These are phyloP conservation scores for Ulmus americana DNA, from an alignment of 331 rosid species.

Conservation along the genomic window DNA sequence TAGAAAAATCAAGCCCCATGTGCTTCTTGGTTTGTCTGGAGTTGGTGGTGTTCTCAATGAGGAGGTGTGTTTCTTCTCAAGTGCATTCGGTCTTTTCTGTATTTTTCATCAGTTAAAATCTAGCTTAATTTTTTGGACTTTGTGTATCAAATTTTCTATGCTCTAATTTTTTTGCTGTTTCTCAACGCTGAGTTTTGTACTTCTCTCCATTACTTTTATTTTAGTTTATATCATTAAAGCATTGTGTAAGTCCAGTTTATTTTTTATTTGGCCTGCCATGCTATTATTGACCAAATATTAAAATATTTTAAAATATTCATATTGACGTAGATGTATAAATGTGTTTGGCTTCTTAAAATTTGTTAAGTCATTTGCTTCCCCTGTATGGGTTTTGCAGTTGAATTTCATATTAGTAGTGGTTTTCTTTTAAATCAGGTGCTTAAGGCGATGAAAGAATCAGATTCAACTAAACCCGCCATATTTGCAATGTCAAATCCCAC, in stretches of 20 bases:
- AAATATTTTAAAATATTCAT: background rate
- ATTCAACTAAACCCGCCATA: slow-evolving; percentile 87
- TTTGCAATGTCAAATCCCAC: slow-evolving; percentile 99
- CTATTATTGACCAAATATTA: no score
- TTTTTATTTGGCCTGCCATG: no score
- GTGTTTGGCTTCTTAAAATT: background rate
- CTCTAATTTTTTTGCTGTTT: no score
- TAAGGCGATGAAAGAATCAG: slow-evolving; percentile 87
- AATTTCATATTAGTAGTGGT: background rate
- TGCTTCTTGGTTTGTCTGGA: slow-evolving; percentile 92
- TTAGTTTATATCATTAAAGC: no score
- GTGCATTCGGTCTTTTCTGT: slow-evolving; percentile 19
- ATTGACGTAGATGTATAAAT: background rate
- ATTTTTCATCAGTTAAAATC: slow-evolving; percentile 1
- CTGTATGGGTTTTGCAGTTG: background rate
- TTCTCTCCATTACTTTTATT: no score
- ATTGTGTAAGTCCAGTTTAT: no score
- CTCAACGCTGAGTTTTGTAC: no score
- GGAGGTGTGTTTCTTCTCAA: slow-evolving; percentile 54
- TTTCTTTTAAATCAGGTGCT: slow-evolving; percentile 54
- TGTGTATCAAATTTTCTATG: no score
- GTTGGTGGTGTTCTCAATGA: slow-evolving; percentile 88
- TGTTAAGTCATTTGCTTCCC: background rate
- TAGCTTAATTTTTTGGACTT: background rate
- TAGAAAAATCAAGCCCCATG: slow-evolving; percentile 85